Percentiles rank a stretch among this genome's conserved stretches.
These are phyloP conservation scores for Dacryopinax spathularia DNA, from an alignment of 768 basidiomycete species.

Conservation along the genomic window DNA sequence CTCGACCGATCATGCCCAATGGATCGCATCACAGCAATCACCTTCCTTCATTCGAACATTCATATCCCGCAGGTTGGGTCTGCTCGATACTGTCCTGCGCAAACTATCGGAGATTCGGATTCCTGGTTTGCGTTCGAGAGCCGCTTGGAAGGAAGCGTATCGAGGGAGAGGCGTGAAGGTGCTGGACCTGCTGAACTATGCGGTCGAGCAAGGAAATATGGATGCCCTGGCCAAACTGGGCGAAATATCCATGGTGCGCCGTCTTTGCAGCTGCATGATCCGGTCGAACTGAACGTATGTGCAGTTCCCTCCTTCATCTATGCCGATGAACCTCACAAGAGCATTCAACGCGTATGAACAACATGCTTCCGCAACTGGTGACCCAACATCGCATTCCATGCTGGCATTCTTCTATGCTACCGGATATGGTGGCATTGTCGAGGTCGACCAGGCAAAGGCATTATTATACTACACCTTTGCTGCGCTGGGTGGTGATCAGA, in stretches of 20 bases:
- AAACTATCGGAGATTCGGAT: not conserved
- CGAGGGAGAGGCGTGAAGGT: constrained; percentile 65
- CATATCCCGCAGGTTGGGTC: constrained; percentile 42
- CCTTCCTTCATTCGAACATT: constrained; percentile 49
- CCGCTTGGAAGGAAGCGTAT: constrained; percentile 51
- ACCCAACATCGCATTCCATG: constrained; percentile 72
- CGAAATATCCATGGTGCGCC: constrained; percentile 49
- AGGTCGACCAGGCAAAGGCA: constrained; percentile 42
- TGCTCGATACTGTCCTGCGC: not conserved
- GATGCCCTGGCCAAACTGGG: constrained; percentile 61
- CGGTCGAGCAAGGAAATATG: constrained; percentile 58
- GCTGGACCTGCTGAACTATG: constrained; percentile 63
- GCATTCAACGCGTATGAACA: constrained; percentile 49
- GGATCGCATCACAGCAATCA: constrained; percentile 19
- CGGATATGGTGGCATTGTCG: constrained; percentile 40
- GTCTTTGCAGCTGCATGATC: not conserved
- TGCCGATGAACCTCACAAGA: constrained; percentile 43
- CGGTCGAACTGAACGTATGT: not conserved
- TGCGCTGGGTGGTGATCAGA: constrained; percentile 71
- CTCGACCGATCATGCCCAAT: constrained; percentile 28
- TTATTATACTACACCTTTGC: constrained; percentile 90
- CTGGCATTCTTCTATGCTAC: constrained; percentile 82
- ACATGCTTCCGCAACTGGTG: constrained; percentile 59
- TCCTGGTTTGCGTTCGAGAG: constrained; percentile 3
- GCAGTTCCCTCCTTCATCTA: constrained; percentile 25